A percentile compares a stretch with the other conserved stretches of the same genome.
phyloP scores from a whole-genome alignment of 257 asterid genomes.

The Schizonepeta tenuifolia region DNA sequence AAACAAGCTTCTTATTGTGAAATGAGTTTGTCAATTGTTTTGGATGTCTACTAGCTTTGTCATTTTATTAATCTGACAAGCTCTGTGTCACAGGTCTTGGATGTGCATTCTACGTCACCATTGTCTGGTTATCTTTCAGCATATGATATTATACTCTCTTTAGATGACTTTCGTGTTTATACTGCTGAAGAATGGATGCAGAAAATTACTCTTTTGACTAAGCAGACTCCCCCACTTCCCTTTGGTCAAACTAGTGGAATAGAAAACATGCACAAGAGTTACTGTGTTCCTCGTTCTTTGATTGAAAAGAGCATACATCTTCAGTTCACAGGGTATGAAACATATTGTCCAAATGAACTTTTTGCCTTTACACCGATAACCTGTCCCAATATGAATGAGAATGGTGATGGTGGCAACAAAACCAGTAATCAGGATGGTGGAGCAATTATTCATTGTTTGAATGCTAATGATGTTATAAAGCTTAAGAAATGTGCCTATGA shows the following conservation, averaged over 20 bases:
- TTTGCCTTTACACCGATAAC: constrained; percentile 54
- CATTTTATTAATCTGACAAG: constrained; percentile 26
- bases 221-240: constrained; percentile 38
- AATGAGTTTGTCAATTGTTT: constrained; percentile 25
- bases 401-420: constrained; percentile 33
- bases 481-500: constrained; percentile 59
- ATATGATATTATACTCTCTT: constrained; percentile 59
- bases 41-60: constrained; percentile 13
- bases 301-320: constrained; percentile 46
- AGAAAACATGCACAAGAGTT: constrained; percentile 50
- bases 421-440: constrained; percentile 35
- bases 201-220: constrained; percentile 41
- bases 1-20: constrained; percentile 17
- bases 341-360: constrained; percentile 68
- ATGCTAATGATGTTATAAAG: constrained; percentile 73
- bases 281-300: constrained; percentile 67
- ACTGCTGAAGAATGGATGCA: constrained; percentile 70
- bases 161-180: constrained; percentile 57
- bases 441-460: constrained; percentile 55
- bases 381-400: constrained; percentile 44
- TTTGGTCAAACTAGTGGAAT: constrained; percentile 37
- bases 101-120: constrained; percentile 72
- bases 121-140: constrained; percentile 67
- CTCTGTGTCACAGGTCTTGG: constrained; percentile 61
- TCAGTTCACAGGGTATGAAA: constrained; percentile 45